Percentiles rank a stretch among this genome's conserved stretches.
phyloP scores from a whole-genome alignment of 768 basidiomycete species.

The Tylopilus sp. region DNA sequence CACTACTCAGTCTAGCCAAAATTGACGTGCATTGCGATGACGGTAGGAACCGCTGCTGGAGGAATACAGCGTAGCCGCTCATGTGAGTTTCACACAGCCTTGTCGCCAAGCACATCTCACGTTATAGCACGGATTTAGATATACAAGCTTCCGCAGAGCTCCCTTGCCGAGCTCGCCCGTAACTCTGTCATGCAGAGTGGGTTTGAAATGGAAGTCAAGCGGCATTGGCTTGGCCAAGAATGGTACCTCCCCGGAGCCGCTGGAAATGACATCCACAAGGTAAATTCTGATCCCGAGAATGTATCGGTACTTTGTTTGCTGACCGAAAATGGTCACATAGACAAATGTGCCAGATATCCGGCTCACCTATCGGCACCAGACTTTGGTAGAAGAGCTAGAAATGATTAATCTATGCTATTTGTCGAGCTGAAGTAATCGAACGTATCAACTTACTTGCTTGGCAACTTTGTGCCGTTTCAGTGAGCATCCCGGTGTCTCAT shows the following conservation, averaged over 20 bases:
- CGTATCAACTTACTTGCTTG: too few relatives aligned
- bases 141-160: constrained; percentile 93
- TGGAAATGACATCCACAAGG: constrained; percentile 97
- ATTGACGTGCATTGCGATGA: background rate
- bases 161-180: constrained; percentile 93
- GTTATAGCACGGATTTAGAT: constrained; percentile 49
- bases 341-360: constrained; percentile 97
- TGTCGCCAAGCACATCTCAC: background rate
- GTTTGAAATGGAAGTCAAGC: constrained; percentile 97
- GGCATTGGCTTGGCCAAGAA: constrained; percentile 88
- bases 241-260: constrained; percentile 93
- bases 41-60: constrained; percentile 87
- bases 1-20: background rate
- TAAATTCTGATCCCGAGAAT: constrained; percentile 26
- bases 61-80: constrained; percentile 97
- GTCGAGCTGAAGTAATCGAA: background rate
- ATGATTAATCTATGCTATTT: constrained; percentile 46
- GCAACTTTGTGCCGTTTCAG: too few relatives aligned
- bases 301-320: background rate
- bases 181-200: constrained; percentile 97
- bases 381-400: constrained; percentile 79
- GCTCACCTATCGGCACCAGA: constrained; percentile 87
- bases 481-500: too few relatives aligned
- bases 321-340: constrained; percentile 36
- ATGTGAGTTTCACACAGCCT: constrained; percentile 48